Base-by-base conservation (phyloP, 768 basidiomycete genomes). In the Paxillus rubicundulus region DNA sequence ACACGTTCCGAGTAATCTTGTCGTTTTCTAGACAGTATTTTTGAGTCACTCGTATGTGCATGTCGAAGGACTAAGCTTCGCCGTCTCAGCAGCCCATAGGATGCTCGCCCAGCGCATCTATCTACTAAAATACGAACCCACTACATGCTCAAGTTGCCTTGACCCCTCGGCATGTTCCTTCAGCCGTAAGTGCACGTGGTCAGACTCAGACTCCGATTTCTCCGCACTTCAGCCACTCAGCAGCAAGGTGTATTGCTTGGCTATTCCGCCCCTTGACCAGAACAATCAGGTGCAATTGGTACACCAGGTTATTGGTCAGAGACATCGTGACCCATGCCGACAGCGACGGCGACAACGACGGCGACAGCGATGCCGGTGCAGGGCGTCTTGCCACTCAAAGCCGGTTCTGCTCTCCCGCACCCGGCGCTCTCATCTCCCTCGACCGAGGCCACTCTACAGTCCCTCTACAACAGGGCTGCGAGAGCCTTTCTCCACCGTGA, bases 401-500 rank as follows among this genome's bases (percentile, higher is more conserved):
- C 67, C 16, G 50, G 57, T 37, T 40, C 58, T 37, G 55, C 54
- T 32, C 43, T 57, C 16, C 39, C 53, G 18, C 53, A 17, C 27
- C 30, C 50, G 20, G 43, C 43, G 9, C 27, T 52, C 12, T 44
- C 56, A 1, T 55, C 59, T n/a, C 55, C 67, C 10, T 60, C 74
- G 10, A 69, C 77, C 0, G 68, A 71, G 7, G 75, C 79, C 5
- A 82, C 84, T 4, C 71, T 92, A 30, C 81, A 85, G 38, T 81
- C 86, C 9, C 74, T 92, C 45, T 91, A 92, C 70, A 77, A 80
- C 62, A 84, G 87, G 49, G 90, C 91, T 21, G 84, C 86, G 39
- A 79, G 82, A 41, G 87, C 89, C 1, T 92, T 93, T 63, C 78
- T 92, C 36, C 83, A 83, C 52, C 85, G 85, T 52, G 85, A 92